phyloP scores from a whole-genome alignment of 2,329 filamentous ascomycete species.

The Kalmusia sp. region DNA sequence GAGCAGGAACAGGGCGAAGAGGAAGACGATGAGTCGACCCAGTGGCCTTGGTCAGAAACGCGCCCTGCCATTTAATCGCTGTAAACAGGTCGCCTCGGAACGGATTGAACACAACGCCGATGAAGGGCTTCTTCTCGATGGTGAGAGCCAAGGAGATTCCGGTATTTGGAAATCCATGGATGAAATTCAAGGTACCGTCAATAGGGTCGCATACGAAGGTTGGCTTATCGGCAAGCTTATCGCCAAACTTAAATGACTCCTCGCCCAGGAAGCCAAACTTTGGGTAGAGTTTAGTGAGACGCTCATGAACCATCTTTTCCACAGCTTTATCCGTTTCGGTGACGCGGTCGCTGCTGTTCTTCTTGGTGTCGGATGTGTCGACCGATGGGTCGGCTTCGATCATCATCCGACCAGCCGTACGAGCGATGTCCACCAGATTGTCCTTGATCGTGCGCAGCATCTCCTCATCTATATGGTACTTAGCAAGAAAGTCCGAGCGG shows the following conservation, averaged over 20 bases:
- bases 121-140: conserved; percentile 39
- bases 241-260: conserved; percentile 41
- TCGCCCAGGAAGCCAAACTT: conserved; percentile 51
- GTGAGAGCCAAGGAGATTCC: conserved; percentile 42
- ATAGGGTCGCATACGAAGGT: conserved; percentile 49
- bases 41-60: conserved; percentile 33
- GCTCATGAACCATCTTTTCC: conserved; percentile 57
- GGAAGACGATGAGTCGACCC: conserved; percentile 37
- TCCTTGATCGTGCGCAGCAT: conserved; percentile 24
- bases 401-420: conserved; percentile 42
- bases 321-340: conserved; percentile 63
- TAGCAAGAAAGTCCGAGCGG: conserved; percentile 14
- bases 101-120: conserved; percentile 47
- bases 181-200: conserved; percentile 50
- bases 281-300: conserved; percentile 55
- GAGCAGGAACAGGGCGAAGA: conserved; percentile 30
- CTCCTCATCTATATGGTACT: conserved; percentile 21
- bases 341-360: conserved; percentile 58
- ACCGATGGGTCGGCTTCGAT: conserved; percentile 35
- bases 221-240: conserved; percentile 36
- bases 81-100: conserved; percentile 44
- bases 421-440: conserved; percentile 33
- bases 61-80: conserved; percentile 41
- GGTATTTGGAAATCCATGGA: conserved; percentile 45
- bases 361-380: conserved; percentile 37